A percentile compares a stretch with the other conserved stretches of the same genome.
These are phyloP conservation scores for Remersonia thermophila DNA, from an alignment of 2,329 filamentous ascomycete species.

Conservation along the genomic window DNA sequence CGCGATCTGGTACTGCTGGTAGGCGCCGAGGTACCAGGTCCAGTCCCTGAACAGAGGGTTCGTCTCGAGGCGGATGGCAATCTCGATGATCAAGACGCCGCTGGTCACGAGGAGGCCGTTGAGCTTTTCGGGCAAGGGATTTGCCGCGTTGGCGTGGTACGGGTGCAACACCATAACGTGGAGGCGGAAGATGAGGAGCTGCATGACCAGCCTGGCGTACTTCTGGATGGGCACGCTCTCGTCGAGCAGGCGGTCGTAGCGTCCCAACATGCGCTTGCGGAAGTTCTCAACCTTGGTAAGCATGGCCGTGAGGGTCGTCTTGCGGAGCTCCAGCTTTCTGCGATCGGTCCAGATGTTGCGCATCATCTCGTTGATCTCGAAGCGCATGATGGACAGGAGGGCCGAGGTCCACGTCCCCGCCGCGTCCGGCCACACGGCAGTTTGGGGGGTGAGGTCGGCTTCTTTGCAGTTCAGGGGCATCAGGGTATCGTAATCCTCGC, in stretches of 20 bases:
- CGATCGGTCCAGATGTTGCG: constrained; percentile 59
- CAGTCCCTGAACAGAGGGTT: constrained; percentile 39
- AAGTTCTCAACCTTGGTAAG: constrained; percentile 60
- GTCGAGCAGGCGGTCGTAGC: constrained; percentile 52
- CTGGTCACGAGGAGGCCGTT: constrained; percentile 51
- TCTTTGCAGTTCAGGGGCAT: constrained; percentile 62
- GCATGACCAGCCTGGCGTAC: constrained; percentile 51
- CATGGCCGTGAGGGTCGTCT: constrained; percentile 49
- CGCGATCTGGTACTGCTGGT: constrained; percentile 61
- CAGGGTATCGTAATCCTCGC: constrained; percentile 62
- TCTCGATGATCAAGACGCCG: constrained; percentile 39
- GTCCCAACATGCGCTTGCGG: constrained; percentile 48
- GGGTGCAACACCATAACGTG: constrained; percentile 57
- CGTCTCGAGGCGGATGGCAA: constrained; percentile 34
- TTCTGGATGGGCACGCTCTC: constrained; percentile 48
- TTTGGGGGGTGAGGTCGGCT: constrained; percentile 37
- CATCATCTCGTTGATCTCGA: constrained; percentile 63
- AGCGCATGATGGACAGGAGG: constrained; percentile 55
- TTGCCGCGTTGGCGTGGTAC: constrained; percentile 40
- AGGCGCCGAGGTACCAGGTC: constrained; percentile 60
- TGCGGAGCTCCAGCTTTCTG: constrained; percentile 48
- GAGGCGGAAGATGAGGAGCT: constrained; percentile 49
- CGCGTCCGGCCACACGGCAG: constrained; percentile 30
- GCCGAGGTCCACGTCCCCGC: constrained; percentile 52
- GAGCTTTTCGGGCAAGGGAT: constrained; percentile 47